Percentiles rank a stretch among this genome's conserved stretches.
Evolutionary conservation across 169 alveolate genomes (phyloP).

Genomic region (Perkinsus marinus): DNA sequence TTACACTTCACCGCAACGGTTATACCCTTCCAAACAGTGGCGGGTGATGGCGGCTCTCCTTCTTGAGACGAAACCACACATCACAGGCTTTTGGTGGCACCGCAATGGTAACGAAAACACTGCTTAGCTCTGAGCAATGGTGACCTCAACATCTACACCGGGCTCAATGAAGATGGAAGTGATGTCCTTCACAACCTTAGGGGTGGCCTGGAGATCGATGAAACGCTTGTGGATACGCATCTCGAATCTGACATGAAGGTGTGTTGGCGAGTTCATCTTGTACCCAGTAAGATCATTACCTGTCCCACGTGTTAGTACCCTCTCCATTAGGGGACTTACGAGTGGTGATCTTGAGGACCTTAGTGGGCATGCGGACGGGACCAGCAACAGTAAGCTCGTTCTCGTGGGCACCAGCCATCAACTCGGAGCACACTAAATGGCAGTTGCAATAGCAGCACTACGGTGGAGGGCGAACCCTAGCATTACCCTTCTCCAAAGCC

Average conservation of each 20-base stretch:
- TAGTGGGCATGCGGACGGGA: constrained; percentile 94
- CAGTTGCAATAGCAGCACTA: too few species aligned
- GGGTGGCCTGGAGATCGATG: constrained; percentile 86
- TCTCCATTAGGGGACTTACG: constrained; percentile 96
- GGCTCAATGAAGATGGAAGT: constrained; percentile 91
- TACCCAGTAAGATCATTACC: too few species aligned
- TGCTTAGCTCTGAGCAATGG: constrained; percentile 61
- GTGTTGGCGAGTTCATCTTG: too few species aligned
- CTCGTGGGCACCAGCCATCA: constrained; percentile 80
- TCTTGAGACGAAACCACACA: not conserved
- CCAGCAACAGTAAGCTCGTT: constrained; percentile 79
- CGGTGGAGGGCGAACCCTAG: too few species aligned
- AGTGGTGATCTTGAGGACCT: constrained; percentile 81
- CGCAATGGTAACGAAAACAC: not conserved
- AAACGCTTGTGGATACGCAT: constrained; percentile 94
- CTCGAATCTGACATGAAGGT: constrained; percentile 77
- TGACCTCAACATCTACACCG: constrained; percentile 91
- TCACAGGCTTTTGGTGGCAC: not conserved
- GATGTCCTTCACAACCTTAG: constrained; percentile 87
- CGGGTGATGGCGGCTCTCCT: not conserved
- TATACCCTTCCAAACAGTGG: not conserved
- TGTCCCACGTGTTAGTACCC: constrained; percentile 95
- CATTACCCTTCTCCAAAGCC: constrained; percentile 68
- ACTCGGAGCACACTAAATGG: constrained; percentile 71
- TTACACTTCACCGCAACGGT: not conserved